Percentiles rank a stretch among this genome's conserved stretches.
Evolutionary conservation across 225 moss, liverwort and hornwort genomes (phyloP).

Genomic region (Pseudisothecium myosuroides): DNA sequence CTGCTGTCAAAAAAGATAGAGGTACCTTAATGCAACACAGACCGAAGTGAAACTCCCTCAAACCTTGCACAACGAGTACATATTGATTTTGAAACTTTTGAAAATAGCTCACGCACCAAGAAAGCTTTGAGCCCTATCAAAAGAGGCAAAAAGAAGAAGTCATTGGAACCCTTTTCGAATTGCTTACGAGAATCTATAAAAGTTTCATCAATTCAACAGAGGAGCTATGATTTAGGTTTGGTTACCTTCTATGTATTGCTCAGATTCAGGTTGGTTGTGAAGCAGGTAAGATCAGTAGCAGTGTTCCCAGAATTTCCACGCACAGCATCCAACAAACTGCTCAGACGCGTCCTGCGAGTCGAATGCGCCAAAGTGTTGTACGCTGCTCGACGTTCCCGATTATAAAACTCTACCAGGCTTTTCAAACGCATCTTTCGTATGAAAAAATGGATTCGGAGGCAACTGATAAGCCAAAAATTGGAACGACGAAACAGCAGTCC

Average conservation of each 20-base stretch:
- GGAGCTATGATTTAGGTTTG: background rate
- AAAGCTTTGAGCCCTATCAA: too few species aligned
- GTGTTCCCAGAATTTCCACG: conserved; percentile 65
- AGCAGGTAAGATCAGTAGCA: conserved; percentile 62
- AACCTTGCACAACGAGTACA: too few species aligned
- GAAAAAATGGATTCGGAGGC: background rate
- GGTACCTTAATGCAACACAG: too few species aligned
- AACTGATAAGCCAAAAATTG: background rate
- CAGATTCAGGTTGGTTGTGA: background rate
- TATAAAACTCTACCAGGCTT: background rate
- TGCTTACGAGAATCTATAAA: too few species aligned
- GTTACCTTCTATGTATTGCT: background rate
- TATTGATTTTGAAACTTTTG: too few species aligned
- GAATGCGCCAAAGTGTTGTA: conserved; percentile 36
- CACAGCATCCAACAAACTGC: conserved; percentile 81
- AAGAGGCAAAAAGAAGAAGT: too few species aligned
- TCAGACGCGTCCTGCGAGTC: conserved; percentile 54
- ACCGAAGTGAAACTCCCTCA: too few species aligned
- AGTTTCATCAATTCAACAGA: too few species aligned
- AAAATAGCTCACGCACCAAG: too few species aligned
- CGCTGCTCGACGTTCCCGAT: conserved; percentile 15
- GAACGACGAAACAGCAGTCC: background rate
- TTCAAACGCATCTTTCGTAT: background rate
- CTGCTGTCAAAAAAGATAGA: background rate
- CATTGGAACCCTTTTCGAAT: too few species aligned